Conservation (phyloP, 2,329 filamentous ascomycete genomes). For the Hirsutella rhossiliensis region DNA sequence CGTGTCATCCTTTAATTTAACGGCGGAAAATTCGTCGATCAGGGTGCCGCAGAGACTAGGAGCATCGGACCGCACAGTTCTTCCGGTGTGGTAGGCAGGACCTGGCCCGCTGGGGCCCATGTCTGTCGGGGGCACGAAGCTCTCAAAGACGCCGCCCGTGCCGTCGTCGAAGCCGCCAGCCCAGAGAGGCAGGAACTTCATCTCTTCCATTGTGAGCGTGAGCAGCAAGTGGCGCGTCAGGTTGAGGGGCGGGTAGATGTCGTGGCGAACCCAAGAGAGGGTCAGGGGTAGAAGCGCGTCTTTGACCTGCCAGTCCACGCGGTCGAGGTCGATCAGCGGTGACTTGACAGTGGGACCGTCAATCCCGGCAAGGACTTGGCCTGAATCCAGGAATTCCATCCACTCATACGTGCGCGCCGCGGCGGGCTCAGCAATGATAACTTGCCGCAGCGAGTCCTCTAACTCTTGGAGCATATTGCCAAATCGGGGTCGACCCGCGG, state of each 20-base stretch:
- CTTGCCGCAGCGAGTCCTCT: background rate
- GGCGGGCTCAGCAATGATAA: background rate
- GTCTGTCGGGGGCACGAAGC: constrained; percentile 25
- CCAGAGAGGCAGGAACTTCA: constrained; percentile 53
- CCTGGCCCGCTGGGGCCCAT: constrained; percentile 34
- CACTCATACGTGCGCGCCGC: background rate
- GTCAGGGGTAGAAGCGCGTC: constrained; percentile 9
- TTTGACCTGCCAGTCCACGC: constrained; percentile 11
- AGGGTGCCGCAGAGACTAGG: constrained; percentile 23
- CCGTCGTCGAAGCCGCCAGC: constrained; percentile 43
- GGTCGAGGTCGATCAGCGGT: constrained; percentile 10
- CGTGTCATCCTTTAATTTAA: constrained; percentile 20
- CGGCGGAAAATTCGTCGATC: constrained; percentile 19
- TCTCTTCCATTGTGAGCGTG: constrained; percentile 42
- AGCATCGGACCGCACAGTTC: constrained; percentile 20
- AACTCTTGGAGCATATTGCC: background rate
- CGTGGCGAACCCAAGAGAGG: constrained; percentile 12
- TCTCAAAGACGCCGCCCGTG: constrained; percentile 36
- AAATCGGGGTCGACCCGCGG: background rate
- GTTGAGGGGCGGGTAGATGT: constrained; percentile 20
- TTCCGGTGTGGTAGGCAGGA: constrained; percentile 32
- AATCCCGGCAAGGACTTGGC: background rate
- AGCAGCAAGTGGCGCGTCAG: constrained; percentile 35
- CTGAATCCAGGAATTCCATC: background rate
- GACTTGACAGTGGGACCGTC: background rate